phyloP scores from a whole-genome alignment of 352 stramenopile genomes.

The Heterotrichella gracilis region DNA sequence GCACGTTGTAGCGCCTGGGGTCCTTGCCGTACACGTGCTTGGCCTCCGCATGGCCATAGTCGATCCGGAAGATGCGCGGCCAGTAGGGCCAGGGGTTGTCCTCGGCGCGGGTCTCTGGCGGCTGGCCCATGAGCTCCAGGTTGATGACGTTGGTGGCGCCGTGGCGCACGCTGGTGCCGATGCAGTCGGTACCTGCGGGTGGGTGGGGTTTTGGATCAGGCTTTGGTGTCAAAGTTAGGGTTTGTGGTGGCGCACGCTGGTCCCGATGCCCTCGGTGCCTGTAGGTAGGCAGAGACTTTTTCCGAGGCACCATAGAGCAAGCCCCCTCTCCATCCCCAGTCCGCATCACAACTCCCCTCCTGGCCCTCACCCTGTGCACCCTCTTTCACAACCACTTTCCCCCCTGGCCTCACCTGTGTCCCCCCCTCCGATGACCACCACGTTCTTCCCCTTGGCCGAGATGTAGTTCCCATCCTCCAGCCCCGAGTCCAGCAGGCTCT shows the following conservation, averaged over 20 bases:
- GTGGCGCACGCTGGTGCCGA: slow-evolving; percentile 77
- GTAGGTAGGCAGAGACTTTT: no score
- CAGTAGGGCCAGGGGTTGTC: slow-evolving; percentile 84
- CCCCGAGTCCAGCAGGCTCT: slow-evolving; percentile 63
- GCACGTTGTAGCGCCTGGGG: slow-evolving; percentile 35
- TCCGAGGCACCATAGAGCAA: no score
- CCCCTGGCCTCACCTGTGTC: slow-evolving; percentile 50
- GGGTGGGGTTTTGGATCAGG: no score
- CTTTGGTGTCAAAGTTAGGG: no score
- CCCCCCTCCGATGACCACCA: slow-evolving; percentile 81
- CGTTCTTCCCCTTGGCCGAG: slow-evolving; percentile 73
- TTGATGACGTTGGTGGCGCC: slow-evolving; percentile 75
- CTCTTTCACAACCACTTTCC: no score
- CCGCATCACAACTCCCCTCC: no score
- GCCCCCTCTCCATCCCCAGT: no score
- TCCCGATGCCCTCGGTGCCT: slow-evolving; percentile 92
- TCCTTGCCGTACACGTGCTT: slow-evolving; percentile 52
- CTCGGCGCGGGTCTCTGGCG: slow-evolving; percentile 44
- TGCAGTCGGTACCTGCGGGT: slow-evolving; percentile 95
- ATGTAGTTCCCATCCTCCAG: slow-evolving; percentile 34
- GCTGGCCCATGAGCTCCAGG: slow-evolving; percentile 66
- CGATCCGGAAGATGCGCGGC: slow-evolving; percentile 73
- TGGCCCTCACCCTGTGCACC: no score
- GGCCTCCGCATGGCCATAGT: slow-evolving; percentile 78
- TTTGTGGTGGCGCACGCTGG: slow-evolving; percentile 72